These are phyloP conservation scores for Cryphonectria japonica DNA, from an alignment of 2,329 filamentous ascomycete genomes.

Conservation along the genomic window DNA sequence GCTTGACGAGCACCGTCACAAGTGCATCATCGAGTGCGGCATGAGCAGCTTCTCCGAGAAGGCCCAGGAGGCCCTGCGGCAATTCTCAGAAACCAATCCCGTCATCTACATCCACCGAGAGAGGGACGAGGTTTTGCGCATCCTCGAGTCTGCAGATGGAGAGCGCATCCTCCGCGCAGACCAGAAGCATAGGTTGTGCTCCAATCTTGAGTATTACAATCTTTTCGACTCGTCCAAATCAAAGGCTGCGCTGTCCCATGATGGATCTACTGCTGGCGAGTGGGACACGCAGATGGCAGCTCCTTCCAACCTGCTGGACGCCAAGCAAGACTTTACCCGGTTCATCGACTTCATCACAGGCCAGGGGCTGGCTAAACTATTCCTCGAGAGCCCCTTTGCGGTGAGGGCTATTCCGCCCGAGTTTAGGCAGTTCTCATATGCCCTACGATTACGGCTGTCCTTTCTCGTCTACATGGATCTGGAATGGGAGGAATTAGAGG, in stretches of 20 bases:
- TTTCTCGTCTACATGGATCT: conserved; percentile 57
- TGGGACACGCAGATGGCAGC: conserved; percentile 42
- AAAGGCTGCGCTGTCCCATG: conserved; percentile 33
- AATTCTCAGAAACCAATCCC: conserved; percentile 66
- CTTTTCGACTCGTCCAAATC: conserved; percentile 53
- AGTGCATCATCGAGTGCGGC: conserved; percentile 72
- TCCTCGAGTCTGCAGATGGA: conserved; percentile 58
- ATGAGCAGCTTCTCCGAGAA: conserved; percentile 65
- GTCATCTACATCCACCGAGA: conserved; percentile 73
- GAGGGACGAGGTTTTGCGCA: conserved; percentile 61
- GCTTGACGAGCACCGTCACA: conserved; percentile 60
- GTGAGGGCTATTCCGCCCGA: conserved; percentile 62
- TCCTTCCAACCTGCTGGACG: conserved; percentile 61
- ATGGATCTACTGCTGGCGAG: conserved; percentile 27
- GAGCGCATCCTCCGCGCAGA: conserved; percentile 60
- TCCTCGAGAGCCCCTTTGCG: conserved; percentile 63
- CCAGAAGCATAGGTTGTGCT: conserved; percentile 62
- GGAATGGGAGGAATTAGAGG: conserved; percentile 58
- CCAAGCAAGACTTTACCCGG: conserved; percentile 62
- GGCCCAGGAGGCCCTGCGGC: conserved; percentile 59
- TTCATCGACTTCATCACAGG: conserved; percentile 64
- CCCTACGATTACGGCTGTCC: conserved; percentile 64
- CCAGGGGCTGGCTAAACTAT: conserved; percentile 53
- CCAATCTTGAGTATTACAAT: conserved; percentile 75
- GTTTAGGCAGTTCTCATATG: conserved; percentile 62